Evolutionary conservation across 2,329 filamentous ascomycete species (phyloP).

Genomic region (Dichotomopilus funicola): DNA sequence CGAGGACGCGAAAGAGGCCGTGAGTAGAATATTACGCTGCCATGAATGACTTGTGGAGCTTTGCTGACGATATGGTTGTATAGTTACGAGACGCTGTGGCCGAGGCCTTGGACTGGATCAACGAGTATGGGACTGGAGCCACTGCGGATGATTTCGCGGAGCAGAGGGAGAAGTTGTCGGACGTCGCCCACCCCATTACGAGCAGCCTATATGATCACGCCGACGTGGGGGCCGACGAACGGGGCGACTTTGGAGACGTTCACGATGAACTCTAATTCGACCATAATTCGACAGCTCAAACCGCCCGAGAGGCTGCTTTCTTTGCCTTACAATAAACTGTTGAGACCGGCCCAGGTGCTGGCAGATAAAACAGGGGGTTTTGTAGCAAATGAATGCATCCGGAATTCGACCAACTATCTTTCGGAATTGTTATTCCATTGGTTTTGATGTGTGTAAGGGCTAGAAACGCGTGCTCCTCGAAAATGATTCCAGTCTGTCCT

Average conservation of each 20-base stretch:
- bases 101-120: slow-evolving; percentile 91
- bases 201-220: slow-evolving; percentile 79
- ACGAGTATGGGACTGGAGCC: slow-evolving; percentile 66
- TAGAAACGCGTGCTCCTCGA: too few relatives aligned
- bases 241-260: slow-evolving; percentile 3
- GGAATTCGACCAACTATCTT: neutral
- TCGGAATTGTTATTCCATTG: neutral
- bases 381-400: neutral
- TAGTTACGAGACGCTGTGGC: slow-evolving; percentile 82
- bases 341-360: too few relatives aligned
- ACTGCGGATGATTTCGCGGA: slow-evolving; percentile 93
- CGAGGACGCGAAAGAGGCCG: slow-evolving; percentile 90
- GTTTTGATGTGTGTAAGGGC: neutral
- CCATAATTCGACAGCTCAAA: neutral
- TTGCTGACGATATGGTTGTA: neutral
- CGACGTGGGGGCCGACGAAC: slow-evolving; percentile 29
- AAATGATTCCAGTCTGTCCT: too few relatives aligned
- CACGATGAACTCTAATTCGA: slow-evolving; percentile 14
- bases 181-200: slow-evolving; percentile 94
- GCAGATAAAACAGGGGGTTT: neutral
- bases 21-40: slow-evolving; percentile 6
- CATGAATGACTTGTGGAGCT: too few relatives aligned
- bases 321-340: too few relatives aligned
- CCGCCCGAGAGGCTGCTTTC: neutral
- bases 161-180: slow-evolving; percentile 97